A percentile compares a stretch with the other conserved stretches of the same genome.
phyloP scores from a whole-genome alignment of 2,329 filamentous ascomycete genomes.

The Penicillium rolfsii region DNA sequence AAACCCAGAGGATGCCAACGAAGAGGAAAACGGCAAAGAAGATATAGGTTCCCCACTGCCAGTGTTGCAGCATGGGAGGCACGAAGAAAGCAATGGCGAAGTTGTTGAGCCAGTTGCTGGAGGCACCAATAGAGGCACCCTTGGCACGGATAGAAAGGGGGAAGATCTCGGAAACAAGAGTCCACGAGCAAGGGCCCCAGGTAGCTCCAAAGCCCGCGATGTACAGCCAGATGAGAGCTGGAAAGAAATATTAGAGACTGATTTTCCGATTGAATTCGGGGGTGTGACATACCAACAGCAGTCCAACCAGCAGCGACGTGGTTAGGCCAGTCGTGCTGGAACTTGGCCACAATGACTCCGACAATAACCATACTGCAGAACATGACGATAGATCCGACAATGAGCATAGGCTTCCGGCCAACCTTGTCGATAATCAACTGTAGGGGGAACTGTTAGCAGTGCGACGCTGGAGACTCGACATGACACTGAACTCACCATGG shows the following conservation, averaged over 20 bases:
- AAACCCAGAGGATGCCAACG: constrained; percentile 33
- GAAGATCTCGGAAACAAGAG: constrained; percentile 35
- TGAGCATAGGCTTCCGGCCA: constrained; percentile 36
- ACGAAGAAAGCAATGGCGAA: constrained; percentile 37
- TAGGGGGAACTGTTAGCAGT: background rate
- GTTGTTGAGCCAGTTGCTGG: constrained; percentile 39
- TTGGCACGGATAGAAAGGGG: constrained; percentile 36
- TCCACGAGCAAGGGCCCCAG: constrained; percentile 37
- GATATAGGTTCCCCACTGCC: constrained; percentile 36
- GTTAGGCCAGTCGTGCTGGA: constrained; percentile 33
- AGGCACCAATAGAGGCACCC: constrained; percentile 34
- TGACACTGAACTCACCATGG: constrained; percentile 27
- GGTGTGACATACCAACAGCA: constrained; percentile 28
- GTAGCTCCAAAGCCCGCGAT: constrained; percentile 32
- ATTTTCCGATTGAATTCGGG: background rate
- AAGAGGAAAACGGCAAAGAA: constrained; percentile 35
- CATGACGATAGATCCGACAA: constrained; percentile 32
- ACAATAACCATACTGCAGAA: constrained; percentile 32
- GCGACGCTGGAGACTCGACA: constrained; percentile 17
- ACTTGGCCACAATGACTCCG: constrained; percentile 34
- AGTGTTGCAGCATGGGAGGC: constrained; percentile 31
- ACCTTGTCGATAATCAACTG: constrained; percentile 35
- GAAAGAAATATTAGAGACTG: background rate
- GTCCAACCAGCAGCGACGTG: constrained; percentile 35
- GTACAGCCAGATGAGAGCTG: constrained; percentile 35